These are phyloP conservation scores for Saccharomyces hybrid DNA, from an alignment of 1,139 yeast genomes.

Conservation along the genomic window DNA sequence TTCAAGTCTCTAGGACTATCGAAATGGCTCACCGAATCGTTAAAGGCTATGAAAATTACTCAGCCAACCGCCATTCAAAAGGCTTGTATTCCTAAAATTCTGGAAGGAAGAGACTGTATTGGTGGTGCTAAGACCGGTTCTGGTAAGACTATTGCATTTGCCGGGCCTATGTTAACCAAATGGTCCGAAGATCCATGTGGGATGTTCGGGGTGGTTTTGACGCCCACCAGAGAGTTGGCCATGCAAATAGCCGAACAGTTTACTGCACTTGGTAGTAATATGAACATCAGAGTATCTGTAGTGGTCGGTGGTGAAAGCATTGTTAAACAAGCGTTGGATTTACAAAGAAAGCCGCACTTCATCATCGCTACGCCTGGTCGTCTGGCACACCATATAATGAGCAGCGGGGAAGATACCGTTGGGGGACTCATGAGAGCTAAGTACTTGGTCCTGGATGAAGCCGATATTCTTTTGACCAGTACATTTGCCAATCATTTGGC, in stretches of 20 bases:
- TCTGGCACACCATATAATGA: slow-evolving; percentile 81
- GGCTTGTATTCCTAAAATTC: slow-evolving; percentile 81
- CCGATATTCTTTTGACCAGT: slow-evolving; percentile 79
- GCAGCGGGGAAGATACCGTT: slow-evolving; percentile 84
- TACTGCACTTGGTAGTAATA: slow-evolving; percentile 81
- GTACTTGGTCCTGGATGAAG: slow-evolving; percentile 88
- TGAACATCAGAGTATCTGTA: slow-evolving; percentile 73
- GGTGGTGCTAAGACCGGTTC: slow-evolving; percentile 99
- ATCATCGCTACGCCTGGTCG: slow-evolving; percentile 97
- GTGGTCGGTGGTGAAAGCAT: slow-evolving; percentile 95
- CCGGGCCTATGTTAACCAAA: slow-evolving; percentile 85
- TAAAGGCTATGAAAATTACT: slow-evolving; percentile 70
- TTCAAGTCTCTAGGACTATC: slow-evolving; percentile 71
- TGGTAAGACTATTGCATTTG: slow-evolving; percentile 96
- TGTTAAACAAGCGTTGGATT: slow-evolving; percentile 71
- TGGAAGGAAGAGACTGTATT: slow-evolving; percentile 74
- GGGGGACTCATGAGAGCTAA: slow-evolving; percentile 69
- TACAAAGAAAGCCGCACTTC: slow-evolving; percentile 83
- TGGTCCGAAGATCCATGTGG: slow-evolving; percentile 97
- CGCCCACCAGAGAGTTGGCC: slow-evolving; percentile 95
- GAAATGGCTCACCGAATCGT: slow-evolving; percentile 78
- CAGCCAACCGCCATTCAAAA: slow-evolving; percentile 81
- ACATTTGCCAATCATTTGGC: slow-evolving; percentile 76
- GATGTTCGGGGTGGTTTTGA: slow-evolving; percentile 75
- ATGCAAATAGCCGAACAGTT: slow-evolving; percentile 95